Percentiles rank a stretch among this genome's conserved stretches.
Evolutionary conservation across 176 grass and related monocot genomes (phyloP).

Genomic region (Aegilops speltoides): DNA sequence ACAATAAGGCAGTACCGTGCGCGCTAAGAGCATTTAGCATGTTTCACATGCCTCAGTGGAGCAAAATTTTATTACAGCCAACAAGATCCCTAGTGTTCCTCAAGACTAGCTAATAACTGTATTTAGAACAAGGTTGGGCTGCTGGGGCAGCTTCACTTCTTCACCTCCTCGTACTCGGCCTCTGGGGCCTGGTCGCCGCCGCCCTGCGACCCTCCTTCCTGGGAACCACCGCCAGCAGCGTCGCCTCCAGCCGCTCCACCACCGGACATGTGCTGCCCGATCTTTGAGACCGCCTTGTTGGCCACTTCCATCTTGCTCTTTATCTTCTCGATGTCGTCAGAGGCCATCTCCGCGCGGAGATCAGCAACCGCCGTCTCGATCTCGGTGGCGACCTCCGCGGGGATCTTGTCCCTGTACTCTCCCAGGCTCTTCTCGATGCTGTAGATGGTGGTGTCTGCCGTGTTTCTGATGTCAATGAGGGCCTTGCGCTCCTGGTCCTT

Average conservation of each 20-base stretch:
- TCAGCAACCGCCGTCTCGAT: constrained; percentile 31
- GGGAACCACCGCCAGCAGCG: background rate
- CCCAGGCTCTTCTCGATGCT: constrained; percentile 50
- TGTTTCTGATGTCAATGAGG: constrained; percentile 50
- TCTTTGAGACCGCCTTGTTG: constrained; percentile 35
- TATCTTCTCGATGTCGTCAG: constrained; percentile 41
- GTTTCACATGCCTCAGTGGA: constrained; percentile 16
- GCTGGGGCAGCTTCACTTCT: constrained; percentile 26
- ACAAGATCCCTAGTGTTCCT: constrained; percentile 18
- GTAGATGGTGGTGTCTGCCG: constrained; percentile 47
- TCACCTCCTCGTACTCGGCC: constrained; percentile 47
- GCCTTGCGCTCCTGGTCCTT: constrained; percentile 29
- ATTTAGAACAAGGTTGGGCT: background rate
- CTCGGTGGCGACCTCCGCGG: constrained; percentile 35
- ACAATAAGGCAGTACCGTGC: background rate
- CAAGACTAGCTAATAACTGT: constrained; percentile 17
- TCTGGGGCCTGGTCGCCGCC: constrained; percentile 44
- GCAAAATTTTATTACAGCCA: constrained; percentile 29
- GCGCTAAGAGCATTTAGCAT: constrained; percentile 5
- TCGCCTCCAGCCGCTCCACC: constrained; percentile 17
- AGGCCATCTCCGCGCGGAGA: constrained; percentile 30
- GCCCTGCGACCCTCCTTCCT: constrained; percentile 11
- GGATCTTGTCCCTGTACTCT: constrained; percentile 49
- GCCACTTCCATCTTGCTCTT: constrained; percentile 38
- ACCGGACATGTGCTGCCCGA: constrained; percentile 35